Conservation (phyloP, 345 rosid genomes). For the Lagerstroemia speciosa region DNA sequence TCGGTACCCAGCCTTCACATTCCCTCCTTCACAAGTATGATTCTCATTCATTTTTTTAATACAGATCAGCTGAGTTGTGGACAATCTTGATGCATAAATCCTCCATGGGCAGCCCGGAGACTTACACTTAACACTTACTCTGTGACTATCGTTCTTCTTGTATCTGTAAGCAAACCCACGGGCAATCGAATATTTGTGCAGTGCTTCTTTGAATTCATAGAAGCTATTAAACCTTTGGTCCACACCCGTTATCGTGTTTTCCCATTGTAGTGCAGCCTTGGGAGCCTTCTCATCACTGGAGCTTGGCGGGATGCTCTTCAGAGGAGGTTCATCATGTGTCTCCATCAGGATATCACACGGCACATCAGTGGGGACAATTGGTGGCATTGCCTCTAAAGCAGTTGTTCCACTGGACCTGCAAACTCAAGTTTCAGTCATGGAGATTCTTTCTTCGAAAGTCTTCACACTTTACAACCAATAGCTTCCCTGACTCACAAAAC, state of each 20-base stretch:
- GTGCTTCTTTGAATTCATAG: conserved; percentile 75
- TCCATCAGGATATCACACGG: background rate
- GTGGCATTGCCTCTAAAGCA: background rate
- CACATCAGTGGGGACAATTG: background rate
- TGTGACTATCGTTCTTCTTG: conserved; percentile 89
- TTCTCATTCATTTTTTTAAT: conserved; percentile 73
- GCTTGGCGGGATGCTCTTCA: conserved; percentile 18
- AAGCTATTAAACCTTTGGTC: conserved; percentile 81
- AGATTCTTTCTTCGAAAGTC: background rate
- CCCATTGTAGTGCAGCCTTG: conserved; percentile 76
- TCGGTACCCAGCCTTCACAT: conserved; percentile 67
- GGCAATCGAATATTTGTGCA: conserved; percentile 82
- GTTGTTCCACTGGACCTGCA: conserved; percentile 54
- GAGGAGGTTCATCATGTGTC: background rate
- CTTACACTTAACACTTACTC: conserved; percentile 85
- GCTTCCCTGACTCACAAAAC: background rate
- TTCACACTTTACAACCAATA: background rate
- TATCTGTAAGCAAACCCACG: conserved; percentile 83
- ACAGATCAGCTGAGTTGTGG: conserved; percentile 74
- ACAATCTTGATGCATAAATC: conserved; percentile 72
- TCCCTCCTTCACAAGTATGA: conserved; percentile 87
- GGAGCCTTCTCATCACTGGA: conserved; percentile 35
- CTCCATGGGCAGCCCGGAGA: conserved; percentile 90
- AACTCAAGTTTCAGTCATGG: background rate
- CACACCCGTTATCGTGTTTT: conserved; percentile 76